Conservation (phyloP, 1,139 yeast species). For the Geotrichum siamense region DNA sequence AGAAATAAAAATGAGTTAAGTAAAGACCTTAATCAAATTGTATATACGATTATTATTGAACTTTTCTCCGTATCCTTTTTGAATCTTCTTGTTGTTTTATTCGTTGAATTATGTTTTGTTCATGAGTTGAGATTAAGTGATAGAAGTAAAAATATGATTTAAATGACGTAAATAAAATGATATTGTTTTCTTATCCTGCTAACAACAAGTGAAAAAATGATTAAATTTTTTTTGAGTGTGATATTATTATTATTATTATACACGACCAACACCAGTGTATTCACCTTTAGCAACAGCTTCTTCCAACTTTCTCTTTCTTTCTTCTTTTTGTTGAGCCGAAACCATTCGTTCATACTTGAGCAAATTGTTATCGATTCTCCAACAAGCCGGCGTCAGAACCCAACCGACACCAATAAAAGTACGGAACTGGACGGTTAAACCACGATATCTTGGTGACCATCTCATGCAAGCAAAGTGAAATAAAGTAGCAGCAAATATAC, state of each 20-base stretch:
- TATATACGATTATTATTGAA: no score
- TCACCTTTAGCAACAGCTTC: constrained; percentile 29
- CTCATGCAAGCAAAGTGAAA: constrained; percentile 21
- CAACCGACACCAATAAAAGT: constrained; percentile 29
- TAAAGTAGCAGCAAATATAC: constrained; percentile 24
- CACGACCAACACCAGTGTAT: constrained; percentile 23
- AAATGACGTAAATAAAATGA: no score
- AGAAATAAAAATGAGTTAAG: no score
- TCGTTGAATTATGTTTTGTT: no score
- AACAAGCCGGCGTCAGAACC: constrained; percentile 28
- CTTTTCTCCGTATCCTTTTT: no score
- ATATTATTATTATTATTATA: neutral
- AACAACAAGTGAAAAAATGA: no score
- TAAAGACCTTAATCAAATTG: no score
- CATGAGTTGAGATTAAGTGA: no score
- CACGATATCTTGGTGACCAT: constrained; percentile 26
- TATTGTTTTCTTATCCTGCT: no score
- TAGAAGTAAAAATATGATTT: no score
- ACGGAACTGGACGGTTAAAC: constrained; percentile 28
- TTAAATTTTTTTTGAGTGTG: neutral
- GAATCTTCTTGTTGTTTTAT: no score
- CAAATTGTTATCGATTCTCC: constrained; percentile 26
- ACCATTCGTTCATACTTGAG: constrained; percentile 26
- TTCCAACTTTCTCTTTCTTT: constrained; percentile 22
- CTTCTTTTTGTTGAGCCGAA: constrained; percentile 22